These are phyloP conservation scores for Hypomontagnella monticulosa DNA, from an alignment of 495 filamentous ascomycete genomes.

Conservation along the genomic window DNA sequence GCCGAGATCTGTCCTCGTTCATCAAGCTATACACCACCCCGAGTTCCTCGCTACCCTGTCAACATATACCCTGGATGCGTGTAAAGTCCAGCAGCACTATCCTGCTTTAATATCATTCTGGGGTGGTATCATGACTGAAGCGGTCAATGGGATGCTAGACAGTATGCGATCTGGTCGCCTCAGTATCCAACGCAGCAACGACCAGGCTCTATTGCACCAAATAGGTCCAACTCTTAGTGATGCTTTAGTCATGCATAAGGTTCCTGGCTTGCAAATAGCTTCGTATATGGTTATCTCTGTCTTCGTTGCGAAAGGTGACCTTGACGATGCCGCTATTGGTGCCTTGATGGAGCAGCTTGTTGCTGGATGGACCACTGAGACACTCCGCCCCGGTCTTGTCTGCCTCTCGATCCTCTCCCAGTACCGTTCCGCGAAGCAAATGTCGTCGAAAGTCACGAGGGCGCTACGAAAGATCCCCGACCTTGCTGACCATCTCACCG, in stretches of 20 bases:
- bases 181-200: conserved; percentile 72
- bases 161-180: conserved; percentile 73
- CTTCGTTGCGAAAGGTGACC: conserved; percentile 78
- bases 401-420: conserved; percentile 84
- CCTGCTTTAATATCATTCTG: conserved; percentile 85
- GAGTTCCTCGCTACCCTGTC: conserved; percentile 77
- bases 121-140: conserved; percentile 83
- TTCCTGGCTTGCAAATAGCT: conserved; percentile 79
- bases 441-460: conserved; percentile 75
- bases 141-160: conserved; percentile 81
- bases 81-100: conserved; percentile 73
- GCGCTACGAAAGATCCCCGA: conserved; percentile 71
- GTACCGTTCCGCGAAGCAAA: conserved; percentile 70
- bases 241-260: conserved; percentile 74
- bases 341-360: conserved; percentile 88
- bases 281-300: conserved; percentile 91
- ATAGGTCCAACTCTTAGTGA: conserved; percentile 80
- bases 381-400: conserved; percentile 74
- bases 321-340: conserved; percentile 77
- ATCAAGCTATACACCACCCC: conserved; percentile 77
- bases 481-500: conserved; percentile 64
- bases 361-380: conserved; percentile 76
- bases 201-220: conserved; percentile 79
- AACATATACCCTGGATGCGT: conserved; percentile 74
- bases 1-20: conserved; percentile 80